Conservation (phyloP, 192 early-diverging fungal genomes). For the Coemansia biformis region DNA sequence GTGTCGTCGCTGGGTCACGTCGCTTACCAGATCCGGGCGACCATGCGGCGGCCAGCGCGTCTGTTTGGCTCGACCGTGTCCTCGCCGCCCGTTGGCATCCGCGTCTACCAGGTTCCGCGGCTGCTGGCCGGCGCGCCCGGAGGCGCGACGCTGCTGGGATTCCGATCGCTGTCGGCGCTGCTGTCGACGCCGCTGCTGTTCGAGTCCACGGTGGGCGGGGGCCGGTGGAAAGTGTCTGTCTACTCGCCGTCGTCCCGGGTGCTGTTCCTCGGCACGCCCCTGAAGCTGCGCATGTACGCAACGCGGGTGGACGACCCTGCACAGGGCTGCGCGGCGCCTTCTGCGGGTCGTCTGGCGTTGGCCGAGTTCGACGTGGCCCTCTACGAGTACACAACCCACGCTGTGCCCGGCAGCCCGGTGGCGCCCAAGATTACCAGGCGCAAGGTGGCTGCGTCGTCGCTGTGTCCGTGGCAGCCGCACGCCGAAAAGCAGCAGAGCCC, state of each 20-base stretch:
- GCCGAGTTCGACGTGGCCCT: slow-evolving; percentile 19
- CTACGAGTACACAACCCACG: slow-evolving; percentile 21
- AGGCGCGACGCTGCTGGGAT: slow-evolving; percentile 6
- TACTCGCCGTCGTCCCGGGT: slow-evolving; percentile 28
- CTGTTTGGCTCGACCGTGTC: slow-evolving; percentile 9
- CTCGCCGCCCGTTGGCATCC: slow-evolving; percentile 10
- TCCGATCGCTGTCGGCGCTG: slow-evolving; percentile 13
- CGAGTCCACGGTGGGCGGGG: slow-evolving; percentile 8
- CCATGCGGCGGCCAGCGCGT: slow-evolving; percentile 4
- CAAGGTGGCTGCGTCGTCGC: slow-evolving; percentile 12
- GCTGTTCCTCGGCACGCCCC: slow-evolving; percentile 11
- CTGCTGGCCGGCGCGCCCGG: slow-evolving; percentile 1
- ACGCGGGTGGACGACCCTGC: background rate
- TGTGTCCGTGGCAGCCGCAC: slow-evolving; percentile 9
- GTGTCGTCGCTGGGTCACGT: slow-evolving; percentile 20
- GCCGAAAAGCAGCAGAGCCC: background rate
- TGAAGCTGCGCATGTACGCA: slow-evolving; percentile 24
- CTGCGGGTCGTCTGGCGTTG: slow-evolving; percentile 5
- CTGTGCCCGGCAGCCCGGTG: slow-evolving; percentile 7
- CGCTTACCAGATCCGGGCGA: slow-evolving; percentile 11
- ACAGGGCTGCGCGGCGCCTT: background rate
- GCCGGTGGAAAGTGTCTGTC: slow-evolving; percentile 19
- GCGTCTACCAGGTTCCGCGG: slow-evolving; percentile 16
- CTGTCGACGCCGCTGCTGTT: slow-evolving; percentile 18
- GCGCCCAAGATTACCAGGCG: slow-evolving; percentile 8